These are phyloP conservation scores for Starmerella floricola DNA, from an alignment of 805 yeast species.

Conservation along the genomic window DNA sequence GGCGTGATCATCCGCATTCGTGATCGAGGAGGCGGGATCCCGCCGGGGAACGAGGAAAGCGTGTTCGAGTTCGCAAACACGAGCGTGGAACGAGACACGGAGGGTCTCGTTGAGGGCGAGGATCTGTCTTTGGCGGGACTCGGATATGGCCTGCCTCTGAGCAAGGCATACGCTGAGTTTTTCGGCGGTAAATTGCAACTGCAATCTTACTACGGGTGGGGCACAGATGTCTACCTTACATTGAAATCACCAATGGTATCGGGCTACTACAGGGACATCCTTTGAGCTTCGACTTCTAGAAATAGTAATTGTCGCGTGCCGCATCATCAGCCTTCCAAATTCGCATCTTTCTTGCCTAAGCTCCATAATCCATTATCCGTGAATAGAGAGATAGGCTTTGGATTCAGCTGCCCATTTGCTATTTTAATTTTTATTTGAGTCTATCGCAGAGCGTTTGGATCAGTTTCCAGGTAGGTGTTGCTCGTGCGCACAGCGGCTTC, in stretches of 20 bases:
- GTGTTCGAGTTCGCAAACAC: slow-evolving; percentile 81
- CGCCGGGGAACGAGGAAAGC: slow-evolving; percentile 48
- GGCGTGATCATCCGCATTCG: slow-evolving; percentile 64
- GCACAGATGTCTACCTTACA: slow-evolving; percentile 60
- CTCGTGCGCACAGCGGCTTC: no score
- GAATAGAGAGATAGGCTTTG: no score
- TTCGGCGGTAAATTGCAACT: slow-evolving; percentile 60
- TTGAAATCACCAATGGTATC: slow-evolving; percentile 22
- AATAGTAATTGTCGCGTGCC: no score
- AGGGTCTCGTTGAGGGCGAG: slow-evolving; percentile 56
- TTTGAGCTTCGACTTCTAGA: no score
- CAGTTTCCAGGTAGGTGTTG: no score
- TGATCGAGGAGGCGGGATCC: slow-evolving; percentile 84
- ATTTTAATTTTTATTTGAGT: no score
- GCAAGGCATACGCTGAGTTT: slow-evolving; percentile 59
- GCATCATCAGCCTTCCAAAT: no score
- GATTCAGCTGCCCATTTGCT: no score
- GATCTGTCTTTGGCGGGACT: slow-evolving; percentile 77
- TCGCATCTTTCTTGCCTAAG: no score
- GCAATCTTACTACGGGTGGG: slow-evolving; percentile 63
- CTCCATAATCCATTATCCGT: no score
- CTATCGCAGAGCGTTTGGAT: no score
- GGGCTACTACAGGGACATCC: slow-evolving; percentile 18
- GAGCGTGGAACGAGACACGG: slow-evolving; percentile 45
- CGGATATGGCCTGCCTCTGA: slow-evolving; percentile 90